phyloP scores from a whole-genome alignment of 305 asterid species.

The Fraxinus albicans region DNA sequence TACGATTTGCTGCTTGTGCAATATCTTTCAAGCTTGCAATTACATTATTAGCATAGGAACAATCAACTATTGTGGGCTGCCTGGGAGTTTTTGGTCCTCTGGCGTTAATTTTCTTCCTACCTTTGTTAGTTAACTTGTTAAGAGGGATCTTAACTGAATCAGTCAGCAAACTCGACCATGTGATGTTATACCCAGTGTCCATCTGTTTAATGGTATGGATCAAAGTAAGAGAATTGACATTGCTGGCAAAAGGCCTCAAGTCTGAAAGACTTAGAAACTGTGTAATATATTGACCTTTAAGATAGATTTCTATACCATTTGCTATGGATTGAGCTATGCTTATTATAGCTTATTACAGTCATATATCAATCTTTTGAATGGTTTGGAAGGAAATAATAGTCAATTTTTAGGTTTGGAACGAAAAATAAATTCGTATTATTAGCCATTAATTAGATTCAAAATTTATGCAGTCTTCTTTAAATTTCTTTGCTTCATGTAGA shows the following conservation, averaged over 20 bases:
- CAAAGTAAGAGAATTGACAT: not conserved
- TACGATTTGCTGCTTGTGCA: not conserved
- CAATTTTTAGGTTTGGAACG: not conserved
- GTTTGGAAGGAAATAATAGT: not conserved
- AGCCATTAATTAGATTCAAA: not conserved
- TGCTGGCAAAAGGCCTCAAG: not conserved
- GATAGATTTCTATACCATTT: not conserved
- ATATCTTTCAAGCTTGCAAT: not conserved
- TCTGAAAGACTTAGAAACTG: not conserved
- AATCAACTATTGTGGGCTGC: not conserved
- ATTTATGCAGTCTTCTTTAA: not conserved
- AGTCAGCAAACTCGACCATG: not conserved
- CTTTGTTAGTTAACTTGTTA: not conserved
- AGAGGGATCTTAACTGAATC: not conserved
- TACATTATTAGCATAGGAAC: not conserved
- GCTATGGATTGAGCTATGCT: not conserved
- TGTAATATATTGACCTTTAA: not conserved
- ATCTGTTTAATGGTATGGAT: not conserved
- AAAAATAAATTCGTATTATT: not conserved
- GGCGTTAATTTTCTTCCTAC: not conserved
- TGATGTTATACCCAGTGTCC: not conserved
- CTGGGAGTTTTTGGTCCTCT: not conserved
- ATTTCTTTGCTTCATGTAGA: not conserved
- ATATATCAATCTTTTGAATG: not conserved
- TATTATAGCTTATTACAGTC: conserved; percentile 2